Base-by-base conservation (phyloP, 352 stramenopile genomes). In the Phytopythium montanum region DNA sequence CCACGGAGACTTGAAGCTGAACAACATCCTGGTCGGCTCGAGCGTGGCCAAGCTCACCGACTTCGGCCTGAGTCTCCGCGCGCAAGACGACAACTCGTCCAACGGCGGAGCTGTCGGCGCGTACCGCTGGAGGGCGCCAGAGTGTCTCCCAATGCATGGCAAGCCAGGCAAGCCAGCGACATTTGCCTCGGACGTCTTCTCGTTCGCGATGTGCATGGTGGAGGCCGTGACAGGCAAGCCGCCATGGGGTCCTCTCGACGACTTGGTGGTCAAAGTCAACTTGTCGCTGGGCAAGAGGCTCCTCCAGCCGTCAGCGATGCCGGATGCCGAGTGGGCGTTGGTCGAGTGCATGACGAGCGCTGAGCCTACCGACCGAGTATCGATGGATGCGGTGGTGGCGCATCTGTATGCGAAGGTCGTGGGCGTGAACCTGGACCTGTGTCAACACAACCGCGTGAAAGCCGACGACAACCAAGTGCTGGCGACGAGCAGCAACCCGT, bases 171-270 rank as follows among this genome's bases (percentile, higher is more conserved):
- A 13, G 5, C 26, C 34, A 21, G 41, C 63, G 45, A 56, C 61
- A 10, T 57, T 61, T 14, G 62, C 52, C 10, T 71, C 68, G 21
- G 69, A 73, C 25, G 46, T 73, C 9, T 73, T 66, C 18, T 61
- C 45, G 10, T 60, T 76, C 26, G 65, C 36, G 0, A 73, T 76
- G 69, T 72, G 65, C 31, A 69, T 73, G 16, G 49, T 76, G 13
- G 69, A 73, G 31, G 60, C 62, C 18, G 52, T 67, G 45, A 59
- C 34, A 34, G 54, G 23, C 0, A 62, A 74, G 45, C 49, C 60
- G n/a, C 68, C 68, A 13, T 79, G 64, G 21, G 18, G 19, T 0
- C 52, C 46, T 4, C 19, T 62, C 14, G 52, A 59, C 18, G 64
- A 75, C 19, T 33, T 36, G 0, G 39, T 33, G 2, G 57, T 60